phyloP scores from a whole-genome alignment of 192 early-diverging fungal species.

The Jimgerdemannia lactiflua region DNA sequence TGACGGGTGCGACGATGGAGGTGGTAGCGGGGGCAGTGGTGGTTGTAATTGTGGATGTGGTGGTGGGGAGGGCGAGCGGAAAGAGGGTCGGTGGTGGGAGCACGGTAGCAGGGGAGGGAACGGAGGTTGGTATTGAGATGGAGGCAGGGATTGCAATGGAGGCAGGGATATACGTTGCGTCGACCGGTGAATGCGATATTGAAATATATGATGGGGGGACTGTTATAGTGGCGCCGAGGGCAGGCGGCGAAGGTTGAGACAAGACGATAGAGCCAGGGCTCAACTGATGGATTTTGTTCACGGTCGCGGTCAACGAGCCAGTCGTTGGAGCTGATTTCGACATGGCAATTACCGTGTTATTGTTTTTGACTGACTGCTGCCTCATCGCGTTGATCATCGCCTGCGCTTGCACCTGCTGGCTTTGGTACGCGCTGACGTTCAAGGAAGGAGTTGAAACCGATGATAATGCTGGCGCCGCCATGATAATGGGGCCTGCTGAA shows the following conservation, averaged over 20 bases:
- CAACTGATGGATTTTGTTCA: background rate
- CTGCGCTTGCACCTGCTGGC: background rate
- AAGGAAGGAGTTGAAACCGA: background rate
- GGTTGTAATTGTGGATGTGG: background rate
- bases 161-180: no score
- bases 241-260: background rate
- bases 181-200: background rate
- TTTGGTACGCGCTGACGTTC: background rate
- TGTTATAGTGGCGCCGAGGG: background rate
- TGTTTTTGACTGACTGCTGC: background rate
- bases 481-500: background rate
- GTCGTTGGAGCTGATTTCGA: background rate
- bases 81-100: constrained; percentile 8
- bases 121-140: background rate
- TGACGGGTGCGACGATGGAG: constrained; percentile 45
- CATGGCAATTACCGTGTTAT: background rate
- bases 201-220: background rate
- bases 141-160: background rate
- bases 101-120: constrained; percentile 3
- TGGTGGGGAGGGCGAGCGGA: constrained; percentile 13
- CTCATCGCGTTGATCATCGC: background rate
- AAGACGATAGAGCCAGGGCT: background rate
- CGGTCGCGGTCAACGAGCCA: background rate
- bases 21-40: constrained; percentile 18
- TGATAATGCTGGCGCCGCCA: background rate